These are phyloP conservation scores for Tylopilus plumbeoviolaceoides DNA, from an alignment of 768 basidiomycete species.

Conservation along the genomic window DNA sequence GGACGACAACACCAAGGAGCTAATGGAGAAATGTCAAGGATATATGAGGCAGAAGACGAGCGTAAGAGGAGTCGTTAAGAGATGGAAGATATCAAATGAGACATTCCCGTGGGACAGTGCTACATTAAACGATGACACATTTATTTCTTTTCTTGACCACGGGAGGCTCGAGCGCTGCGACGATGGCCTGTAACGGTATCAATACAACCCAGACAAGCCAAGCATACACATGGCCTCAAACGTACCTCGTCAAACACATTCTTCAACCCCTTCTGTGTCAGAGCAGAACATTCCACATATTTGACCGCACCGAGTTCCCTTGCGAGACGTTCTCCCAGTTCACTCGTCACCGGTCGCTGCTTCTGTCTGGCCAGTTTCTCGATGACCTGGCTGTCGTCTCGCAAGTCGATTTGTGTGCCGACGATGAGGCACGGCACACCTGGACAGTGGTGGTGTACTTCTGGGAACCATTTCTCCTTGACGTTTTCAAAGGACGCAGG, in stretches of 20 bases:
- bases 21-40: slow-evolving; percentile 28
- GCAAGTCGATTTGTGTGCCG: slow-evolving; percentile 95
- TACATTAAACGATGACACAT: slow-evolving; percentile 81
- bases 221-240: slow-evolving; percentile 8
- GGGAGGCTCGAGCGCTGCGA: slow-evolving; percentile 96
- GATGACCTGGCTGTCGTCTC: slow-evolving; percentile 88
- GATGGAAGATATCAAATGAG: slow-evolving; percentile 31
- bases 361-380: slow-evolving; percentile 97
- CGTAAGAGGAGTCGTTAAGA: slow-evolving; percentile 34
- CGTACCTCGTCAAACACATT: slow-evolving; percentile 99
- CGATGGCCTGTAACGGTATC: slow-evolving; percentile 67
- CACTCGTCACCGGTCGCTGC: slow-evolving; percentile 84
- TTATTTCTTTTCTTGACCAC: slow-evolving; percentile 75
- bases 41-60: slow-evolving; percentile 32
- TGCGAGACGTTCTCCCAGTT: slow-evolving; percentile 93
- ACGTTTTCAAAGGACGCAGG: slow-evolving; percentile 99
- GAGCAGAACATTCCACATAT: slow-evolving; percentile 97
- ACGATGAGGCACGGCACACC: slow-evolving; percentile 99
- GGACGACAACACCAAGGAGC: slow-evolving; percentile 20
- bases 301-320: slow-evolving; percentile 97
- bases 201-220: slow-evolving; percentile 1
- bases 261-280: slow-evolving; percentile 99
- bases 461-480: slow-evolving; percentile 99
- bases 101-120: slow-evolving; percentile 24
- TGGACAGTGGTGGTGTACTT: slow-evolving; percentile 99